Conservation (phyloP, 2,329 filamentous ascomycete species). For the Fusarium zealandicum region DNA sequence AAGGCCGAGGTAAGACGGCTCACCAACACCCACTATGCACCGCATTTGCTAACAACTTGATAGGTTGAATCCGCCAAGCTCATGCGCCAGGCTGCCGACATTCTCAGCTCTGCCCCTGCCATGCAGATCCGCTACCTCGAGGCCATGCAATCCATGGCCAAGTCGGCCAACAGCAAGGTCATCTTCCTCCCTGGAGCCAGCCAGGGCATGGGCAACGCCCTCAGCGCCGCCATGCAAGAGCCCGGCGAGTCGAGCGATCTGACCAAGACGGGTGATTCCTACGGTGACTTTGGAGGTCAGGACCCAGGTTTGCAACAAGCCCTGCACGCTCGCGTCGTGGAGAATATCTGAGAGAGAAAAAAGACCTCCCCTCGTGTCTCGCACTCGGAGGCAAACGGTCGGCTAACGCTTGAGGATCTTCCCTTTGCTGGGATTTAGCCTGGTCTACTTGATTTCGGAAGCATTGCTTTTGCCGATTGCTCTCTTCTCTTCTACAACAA, state of each 20-base stretch:
- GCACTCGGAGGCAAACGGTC: slow-evolving; percentile 27
- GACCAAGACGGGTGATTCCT: slow-evolving; percentile 46
- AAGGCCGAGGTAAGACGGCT: slow-evolving; percentile 72
- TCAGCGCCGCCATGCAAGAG: slow-evolving; percentile 53
- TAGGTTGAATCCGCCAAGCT: slow-evolving; percentile 91
- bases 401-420: slow-evolving; percentile 44
- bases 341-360: slow-evolving; percentile 73
- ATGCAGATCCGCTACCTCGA: slow-evolving; percentile 99
- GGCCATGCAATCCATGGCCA: slow-evolving; percentile 99
- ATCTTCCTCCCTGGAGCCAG: slow-evolving; percentile 75
- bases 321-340: slow-evolving; percentile 81
- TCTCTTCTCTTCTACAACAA: slow-evolving; percentile 33
- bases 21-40: neutral
- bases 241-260: slow-evolving; percentile 62
- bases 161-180: slow-evolving; percentile 87
- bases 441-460: slow-evolving; percentile 49
- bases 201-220: slow-evolving; percentile 61
- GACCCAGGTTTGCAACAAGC: slow-evolving; percentile 76
- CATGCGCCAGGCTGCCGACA: slow-evolving; percentile 92
- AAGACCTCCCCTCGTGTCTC: slow-evolving; percentile 19
- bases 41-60: neutral
- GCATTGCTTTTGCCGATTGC: slow-evolving; percentile 10
- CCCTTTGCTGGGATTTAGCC: slow-evolving; percentile 40
- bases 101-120: slow-evolving; percentile 86
- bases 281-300: slow-evolving; percentile 58